Percentiles rank a stretch among this genome's conserved stretches.
Evolutionary conservation across 176 grass and related monocot species (phyloP).

Genomic region (Calamus simplicifolius): DNA sequence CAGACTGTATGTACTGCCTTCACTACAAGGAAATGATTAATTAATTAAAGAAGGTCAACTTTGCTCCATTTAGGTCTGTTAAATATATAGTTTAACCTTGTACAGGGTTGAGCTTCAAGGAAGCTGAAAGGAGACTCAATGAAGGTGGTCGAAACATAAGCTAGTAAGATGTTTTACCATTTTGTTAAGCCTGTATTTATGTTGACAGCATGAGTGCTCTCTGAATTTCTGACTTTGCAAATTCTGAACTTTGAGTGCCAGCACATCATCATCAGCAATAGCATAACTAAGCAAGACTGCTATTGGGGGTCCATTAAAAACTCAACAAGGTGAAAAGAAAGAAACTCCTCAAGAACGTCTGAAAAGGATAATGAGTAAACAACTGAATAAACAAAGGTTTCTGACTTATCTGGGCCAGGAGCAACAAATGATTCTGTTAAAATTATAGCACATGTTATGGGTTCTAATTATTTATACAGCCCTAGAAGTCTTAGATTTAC

Average conservation of each 20-base stretch:
- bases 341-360: constrained; percentile 98
- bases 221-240: not conserved
- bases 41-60: not conserved
- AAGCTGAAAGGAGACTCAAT: constrained; percentile 31
- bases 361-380: constrained; percentile 99
- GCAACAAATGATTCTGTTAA: not conserved
- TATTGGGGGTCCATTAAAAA: constrained; percentile 55
- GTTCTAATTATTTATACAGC: no score
- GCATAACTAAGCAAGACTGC: constrained; percentile 71
- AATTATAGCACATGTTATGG: no score
- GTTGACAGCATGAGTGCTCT: no score
- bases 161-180: no score
- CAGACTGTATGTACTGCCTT: no score
- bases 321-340: constrained; percentile 66
- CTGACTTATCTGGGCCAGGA: constrained; percentile 16
- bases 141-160: constrained; percentile 25
- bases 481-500: no score
- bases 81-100: not conserved
- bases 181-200: no score
- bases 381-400: constrained; percentile 92
- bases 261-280: constrained; percentile 44
- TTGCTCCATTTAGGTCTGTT: not conserved
- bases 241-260: constrained; percentile 33
- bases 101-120: constrained; percentile 40
- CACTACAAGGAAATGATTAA: no score